Conservation (phyloP, 2,329 filamentous ascomycete genomes). For the Bipolaris gigantea region DNA sequence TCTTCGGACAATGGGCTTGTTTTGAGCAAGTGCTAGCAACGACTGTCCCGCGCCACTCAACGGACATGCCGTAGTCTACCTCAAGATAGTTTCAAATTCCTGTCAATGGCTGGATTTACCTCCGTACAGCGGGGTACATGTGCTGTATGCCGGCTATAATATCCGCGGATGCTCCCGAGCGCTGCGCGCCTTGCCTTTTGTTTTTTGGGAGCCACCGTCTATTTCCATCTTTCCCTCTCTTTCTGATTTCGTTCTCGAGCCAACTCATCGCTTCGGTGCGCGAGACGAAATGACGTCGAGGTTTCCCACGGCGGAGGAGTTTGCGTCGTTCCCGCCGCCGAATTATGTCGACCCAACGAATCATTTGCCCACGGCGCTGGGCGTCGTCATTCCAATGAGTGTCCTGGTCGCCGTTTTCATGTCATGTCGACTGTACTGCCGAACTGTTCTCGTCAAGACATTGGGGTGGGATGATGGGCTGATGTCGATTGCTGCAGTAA, state of each 20-base stretch:
- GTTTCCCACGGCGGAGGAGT: slow-evolving; percentile 30
- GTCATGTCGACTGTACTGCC: slow-evolving; percentile 30
- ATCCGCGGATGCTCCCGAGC: slow-evolving; percentile 8
- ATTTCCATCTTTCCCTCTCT: neutral
- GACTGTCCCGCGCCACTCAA: slow-evolving; percentile 6
- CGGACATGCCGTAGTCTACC: slow-evolving; percentile 6
- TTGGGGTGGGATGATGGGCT: slow-evolving; percentile 35
- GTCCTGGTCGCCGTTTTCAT: slow-evolving; percentile 21
- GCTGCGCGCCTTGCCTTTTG: slow-evolving; percentile 2
- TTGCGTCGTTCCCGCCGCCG: slow-evolving; percentile 30
- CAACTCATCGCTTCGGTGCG: neutral
- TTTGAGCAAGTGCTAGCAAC: slow-evolving; percentile 9
- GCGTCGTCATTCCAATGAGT: slow-evolving; percentile 27
- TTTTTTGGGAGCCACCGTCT: neutral
- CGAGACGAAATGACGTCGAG: slow-evolving; percentile 25
- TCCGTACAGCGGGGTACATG: slow-evolving; percentile 3
- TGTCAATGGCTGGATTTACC: neutral
- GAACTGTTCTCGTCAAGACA: slow-evolving; percentile 27
- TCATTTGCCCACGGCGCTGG: slow-evolving; percentile 26
- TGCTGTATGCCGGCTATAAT: slow-evolving; percentile 10
- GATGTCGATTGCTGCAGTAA: slow-evolving; percentile 33
- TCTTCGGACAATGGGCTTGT: slow-evolving; percentile 3
- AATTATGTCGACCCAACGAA: slow-evolving; percentile 37
- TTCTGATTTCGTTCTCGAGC: neutral
- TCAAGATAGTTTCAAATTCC: slow-evolving; percentile 7